Percentiles rank a stretch among this genome's conserved stretches.
Evolutionary conservation across 2,329 filamentous ascomycete species (phyloP).

Genomic region (Trichoderma sp.): DNA sequence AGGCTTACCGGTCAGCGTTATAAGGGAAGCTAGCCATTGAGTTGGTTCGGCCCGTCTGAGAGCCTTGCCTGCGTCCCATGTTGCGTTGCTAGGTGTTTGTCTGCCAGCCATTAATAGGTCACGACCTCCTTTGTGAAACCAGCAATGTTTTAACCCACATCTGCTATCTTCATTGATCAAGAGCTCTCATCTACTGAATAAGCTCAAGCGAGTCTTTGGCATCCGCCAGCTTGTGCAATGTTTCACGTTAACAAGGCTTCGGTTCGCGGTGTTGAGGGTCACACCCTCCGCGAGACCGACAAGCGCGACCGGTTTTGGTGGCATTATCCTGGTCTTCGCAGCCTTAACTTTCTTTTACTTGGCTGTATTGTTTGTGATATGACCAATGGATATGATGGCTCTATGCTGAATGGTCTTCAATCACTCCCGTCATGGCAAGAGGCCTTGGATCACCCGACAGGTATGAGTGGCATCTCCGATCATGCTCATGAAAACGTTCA

Average conservation of each 20-base stretch:
- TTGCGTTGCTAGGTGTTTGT: background rate
- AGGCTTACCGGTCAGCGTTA: background rate
- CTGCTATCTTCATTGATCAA: background rate
- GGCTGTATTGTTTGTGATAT: conserved; percentile 16
- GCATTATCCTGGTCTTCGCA: conserved; percentile 15
- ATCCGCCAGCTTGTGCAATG: background rate
- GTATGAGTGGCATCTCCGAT: background rate
- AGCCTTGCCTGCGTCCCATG: background rate
- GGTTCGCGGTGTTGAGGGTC: conserved; percentile 11
- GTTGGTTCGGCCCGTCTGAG: conserved; percentile 1
- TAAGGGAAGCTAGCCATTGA: background rate
- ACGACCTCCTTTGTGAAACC: background rate
- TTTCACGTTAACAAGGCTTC: background rate
- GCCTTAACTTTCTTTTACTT: conserved; percentile 4
- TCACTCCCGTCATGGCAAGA: conserved; percentile 41
- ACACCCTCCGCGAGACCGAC: conserved; percentile 12
- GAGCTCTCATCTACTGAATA: background rate
- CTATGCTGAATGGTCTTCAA: conserved; percentile 51
- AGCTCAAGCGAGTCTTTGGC: background rate
- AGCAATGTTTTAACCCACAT: background rate
- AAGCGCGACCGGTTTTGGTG: conserved; percentile 16
- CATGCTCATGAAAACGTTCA: background rate
- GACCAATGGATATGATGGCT: conserved; percentile 44
- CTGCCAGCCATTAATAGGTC: background rate
- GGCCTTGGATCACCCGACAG: conserved; percentile 36